Percentiles rank a stretch among this genome's conserved stretches.
phyloP scores from a whole-genome alignment of 768 basidiomycete genomes.

The Leccinum broughii region DNA sequence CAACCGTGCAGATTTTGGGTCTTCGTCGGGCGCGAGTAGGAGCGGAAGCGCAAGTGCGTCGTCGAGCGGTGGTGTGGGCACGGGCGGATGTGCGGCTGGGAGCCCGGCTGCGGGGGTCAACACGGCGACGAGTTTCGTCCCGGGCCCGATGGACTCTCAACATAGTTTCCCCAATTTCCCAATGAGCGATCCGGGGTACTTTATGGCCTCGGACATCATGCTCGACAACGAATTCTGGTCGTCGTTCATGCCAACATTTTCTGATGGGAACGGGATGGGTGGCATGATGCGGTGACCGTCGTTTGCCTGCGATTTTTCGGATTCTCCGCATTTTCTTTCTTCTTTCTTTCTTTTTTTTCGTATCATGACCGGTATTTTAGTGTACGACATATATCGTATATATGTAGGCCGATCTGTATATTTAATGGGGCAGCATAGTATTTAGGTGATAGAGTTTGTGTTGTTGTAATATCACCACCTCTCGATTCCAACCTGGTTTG shows the following conservation, averaged over 20 bases:
- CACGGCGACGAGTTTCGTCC: background rate
- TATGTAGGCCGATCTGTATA: constrained; percentile 7
- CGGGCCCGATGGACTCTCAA: constrained; percentile 18
- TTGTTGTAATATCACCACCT: constrained; percentile 10
- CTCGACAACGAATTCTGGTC: constrained; percentile 46
- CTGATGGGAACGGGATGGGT: constrained; percentile 21
- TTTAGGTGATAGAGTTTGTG: background rate
- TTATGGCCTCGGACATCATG: constrained; percentile 40
- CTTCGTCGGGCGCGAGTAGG: constrained; percentile 19
- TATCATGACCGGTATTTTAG: background rate
- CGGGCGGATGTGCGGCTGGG: constrained; percentile 14
- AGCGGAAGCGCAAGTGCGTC: constrained; percentile 9
- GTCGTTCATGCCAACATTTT: constrained; percentile 39
- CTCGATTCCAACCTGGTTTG: background rate
- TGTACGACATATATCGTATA: constrained; percentile 4
- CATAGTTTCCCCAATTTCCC: constrained; percentile 24
- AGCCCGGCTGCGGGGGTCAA: constrained; percentile 4
- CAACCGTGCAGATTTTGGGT: constrained; percentile 18
- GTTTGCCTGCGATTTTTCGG: background rate
- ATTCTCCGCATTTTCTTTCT: background rate
- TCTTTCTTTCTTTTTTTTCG: background rate
- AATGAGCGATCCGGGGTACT: constrained; percentile 32
- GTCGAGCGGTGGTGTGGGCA: constrained; percentile 20
- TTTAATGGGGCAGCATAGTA: constrained; percentile 1
- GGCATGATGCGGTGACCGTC: constrained; percentile 9